Percentiles rank a stretch among this genome's conserved stretches.
Evolutionary conservation across 2,329 filamentous ascomycete species (phyloP).

Genomic region (Thelonectria rubi): DNA sequence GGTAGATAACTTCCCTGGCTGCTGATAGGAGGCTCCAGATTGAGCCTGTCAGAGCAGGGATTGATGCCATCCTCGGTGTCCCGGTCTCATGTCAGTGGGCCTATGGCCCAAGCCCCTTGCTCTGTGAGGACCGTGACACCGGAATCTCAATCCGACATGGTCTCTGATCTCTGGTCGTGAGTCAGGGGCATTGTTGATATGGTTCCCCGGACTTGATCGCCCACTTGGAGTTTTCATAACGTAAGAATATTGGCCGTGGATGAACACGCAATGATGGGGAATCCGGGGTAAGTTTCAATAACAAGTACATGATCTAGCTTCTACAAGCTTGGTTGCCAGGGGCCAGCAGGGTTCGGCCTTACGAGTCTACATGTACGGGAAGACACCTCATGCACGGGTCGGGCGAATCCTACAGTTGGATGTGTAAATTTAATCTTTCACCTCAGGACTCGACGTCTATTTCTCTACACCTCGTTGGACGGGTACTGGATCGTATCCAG

Average conservation of each 20-base stretch:
- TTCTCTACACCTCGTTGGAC: slow-evolving; percentile 28
- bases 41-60: not conserved
- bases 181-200: not conserved
- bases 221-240: not conserved
- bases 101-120: not conserved
- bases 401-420: too few species aligned
- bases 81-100: not conserved
- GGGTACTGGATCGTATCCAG: slow-evolving; percentile 33
- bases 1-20: not conserved
- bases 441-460: too few species aligned
- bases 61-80: not conserved
- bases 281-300: too few species aligned
- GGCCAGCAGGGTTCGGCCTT: too few species aligned
- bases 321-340: too few species aligned
- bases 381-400: too few species aligned
- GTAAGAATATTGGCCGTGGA: too few species aligned
- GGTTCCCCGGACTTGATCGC: not conserved
- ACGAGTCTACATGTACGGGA: too few species aligned
- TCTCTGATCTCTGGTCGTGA: not conserved
- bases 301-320: too few species aligned
- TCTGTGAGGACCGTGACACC: not conserved
- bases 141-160: not conserved
- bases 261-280: too few species aligned
- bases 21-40: not conserved
- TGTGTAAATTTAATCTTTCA: too few species aligned